Evolutionary conservation across 2,329 filamentous ascomycete species (phyloP).

Genomic region (Clonostachys solani): DNA sequence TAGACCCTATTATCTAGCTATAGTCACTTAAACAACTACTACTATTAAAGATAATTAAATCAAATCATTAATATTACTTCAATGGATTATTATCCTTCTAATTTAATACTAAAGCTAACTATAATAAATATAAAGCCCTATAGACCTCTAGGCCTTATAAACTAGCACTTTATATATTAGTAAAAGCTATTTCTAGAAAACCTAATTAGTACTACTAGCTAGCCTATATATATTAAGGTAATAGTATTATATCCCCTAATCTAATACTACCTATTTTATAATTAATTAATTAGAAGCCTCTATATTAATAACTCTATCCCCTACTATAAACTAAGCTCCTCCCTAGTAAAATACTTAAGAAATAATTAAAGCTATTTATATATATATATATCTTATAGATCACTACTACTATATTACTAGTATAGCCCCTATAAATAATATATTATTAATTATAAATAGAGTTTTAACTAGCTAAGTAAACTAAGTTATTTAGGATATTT

Average conservation of each 20-base stretch:
- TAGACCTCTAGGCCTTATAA: background rate
- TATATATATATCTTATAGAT: background rate
- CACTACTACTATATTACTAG: too few species aligned
- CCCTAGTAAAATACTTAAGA: too few species aligned
- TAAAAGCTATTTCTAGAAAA: background rate
- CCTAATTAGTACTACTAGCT: too few species aligned
- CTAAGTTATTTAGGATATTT: background rate
- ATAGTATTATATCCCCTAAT: background rate
- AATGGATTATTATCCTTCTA: background rate
- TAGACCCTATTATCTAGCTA: too few species aligned
- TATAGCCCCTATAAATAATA: background rate
- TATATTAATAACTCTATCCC: too few species aligned
- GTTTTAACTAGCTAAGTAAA: background rate
- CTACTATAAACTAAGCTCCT: too few species aligned
- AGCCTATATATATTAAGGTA: background rate
- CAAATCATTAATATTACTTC: background rate
- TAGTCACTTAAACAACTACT: too few species aligned
- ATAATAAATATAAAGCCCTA: background rate
- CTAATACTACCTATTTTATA: background rate
- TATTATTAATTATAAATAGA: background rate
- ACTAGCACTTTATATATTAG: constrained; percentile 1
- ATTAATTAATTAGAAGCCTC: background rate
- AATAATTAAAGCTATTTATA: background rate
- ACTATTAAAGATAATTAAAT: background rate
- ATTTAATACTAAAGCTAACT: background rate